Conservation (phyloP, 495 filamentous ascomycete species). For the Penicillium parvum region DNA sequence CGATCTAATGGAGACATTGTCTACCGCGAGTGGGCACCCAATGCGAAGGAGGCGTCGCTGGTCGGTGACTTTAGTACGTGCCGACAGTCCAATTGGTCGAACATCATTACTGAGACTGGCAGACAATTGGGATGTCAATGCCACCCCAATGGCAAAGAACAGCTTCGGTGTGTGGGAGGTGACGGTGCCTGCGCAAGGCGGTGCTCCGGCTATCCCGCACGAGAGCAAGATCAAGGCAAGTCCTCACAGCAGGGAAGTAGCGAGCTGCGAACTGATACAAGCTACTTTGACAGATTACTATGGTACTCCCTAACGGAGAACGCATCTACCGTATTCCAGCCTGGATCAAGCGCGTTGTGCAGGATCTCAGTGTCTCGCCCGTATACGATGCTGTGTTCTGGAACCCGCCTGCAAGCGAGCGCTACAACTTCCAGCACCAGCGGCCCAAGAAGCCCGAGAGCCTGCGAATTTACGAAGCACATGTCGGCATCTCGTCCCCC, state of each 20-base stretch:
- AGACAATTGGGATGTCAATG: constrained; percentile 84
- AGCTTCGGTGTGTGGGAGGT: constrained; percentile 87
- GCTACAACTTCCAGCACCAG: constrained; percentile 77
- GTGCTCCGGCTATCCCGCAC: constrained; percentile 77
- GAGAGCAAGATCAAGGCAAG: constrained; percentile 90
- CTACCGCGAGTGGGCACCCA: constrained; percentile 97
- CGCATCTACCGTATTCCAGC: constrained; percentile 84
- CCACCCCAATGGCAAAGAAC: constrained; percentile 81
- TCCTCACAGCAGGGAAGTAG: background rate
- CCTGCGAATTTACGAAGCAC: constrained; percentile 91
- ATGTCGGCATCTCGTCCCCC: constrained; percentile 94
- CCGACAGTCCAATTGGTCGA: background rate
- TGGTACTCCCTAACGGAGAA: constrained; percentile 73
- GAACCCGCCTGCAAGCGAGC: constrained; percentile 76
- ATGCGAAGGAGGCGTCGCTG: constrained; percentile 75
- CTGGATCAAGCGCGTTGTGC: constrained; percentile 96
- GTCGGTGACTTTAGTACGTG: constrained; percentile 91
- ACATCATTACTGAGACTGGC: constrained; percentile 31
- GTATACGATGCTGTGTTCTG: constrained; percentile 94
- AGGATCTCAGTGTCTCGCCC: constrained; percentile 83
- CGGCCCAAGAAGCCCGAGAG: constrained; percentile 81
- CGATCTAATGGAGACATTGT: constrained; percentile 75
- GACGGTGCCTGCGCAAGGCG: constrained; percentile 66
- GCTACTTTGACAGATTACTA: constrained; percentile 61
- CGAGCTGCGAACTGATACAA: background rate